Evolutionary conservation across 371 early-diverging fungal species (phyloP).

Genomic region (Nematocida sp.): DNA sequence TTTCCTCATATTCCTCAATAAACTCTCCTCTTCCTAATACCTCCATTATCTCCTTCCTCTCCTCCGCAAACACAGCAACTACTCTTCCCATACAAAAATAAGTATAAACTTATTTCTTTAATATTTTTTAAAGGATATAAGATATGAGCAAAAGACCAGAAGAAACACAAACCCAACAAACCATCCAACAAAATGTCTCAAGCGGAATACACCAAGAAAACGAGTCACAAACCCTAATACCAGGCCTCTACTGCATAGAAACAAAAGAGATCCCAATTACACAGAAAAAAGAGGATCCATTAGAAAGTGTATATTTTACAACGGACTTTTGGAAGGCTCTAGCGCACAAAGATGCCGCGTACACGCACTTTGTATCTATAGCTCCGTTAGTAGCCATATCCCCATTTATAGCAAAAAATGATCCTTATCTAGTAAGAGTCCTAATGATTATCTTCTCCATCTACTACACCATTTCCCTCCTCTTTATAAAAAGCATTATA

Average conservation of each 20-base stretch:
- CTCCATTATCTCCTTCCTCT: neutral
- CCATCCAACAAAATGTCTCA: no score
- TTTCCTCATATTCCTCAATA: neutral
- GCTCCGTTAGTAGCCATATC: neutral
- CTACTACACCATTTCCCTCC: neutral
- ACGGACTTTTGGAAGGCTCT: conserved; percentile 38
- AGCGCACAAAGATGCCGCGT: neutral
- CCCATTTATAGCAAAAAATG: neutral
- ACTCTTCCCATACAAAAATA: no score
- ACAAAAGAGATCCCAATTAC: neutral
- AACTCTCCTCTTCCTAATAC: neutral
- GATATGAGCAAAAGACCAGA: no score
- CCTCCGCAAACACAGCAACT: no score
- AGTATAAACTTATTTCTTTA: no score
- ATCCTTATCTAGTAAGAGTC: neutral
- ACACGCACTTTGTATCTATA: neutral
- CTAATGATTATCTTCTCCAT: neutral
- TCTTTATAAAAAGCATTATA: neutral
- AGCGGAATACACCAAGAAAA: no score
- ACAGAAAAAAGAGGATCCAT: neutral
- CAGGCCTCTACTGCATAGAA: neutral
- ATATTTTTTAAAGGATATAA: no score
- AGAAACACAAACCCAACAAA: no score
- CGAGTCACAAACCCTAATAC: no score
- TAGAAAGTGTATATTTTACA: conserved; percentile 16